Conservation (phyloP, 202 grass and related monocot genomes). For the Panicum virgatum region DNA sequence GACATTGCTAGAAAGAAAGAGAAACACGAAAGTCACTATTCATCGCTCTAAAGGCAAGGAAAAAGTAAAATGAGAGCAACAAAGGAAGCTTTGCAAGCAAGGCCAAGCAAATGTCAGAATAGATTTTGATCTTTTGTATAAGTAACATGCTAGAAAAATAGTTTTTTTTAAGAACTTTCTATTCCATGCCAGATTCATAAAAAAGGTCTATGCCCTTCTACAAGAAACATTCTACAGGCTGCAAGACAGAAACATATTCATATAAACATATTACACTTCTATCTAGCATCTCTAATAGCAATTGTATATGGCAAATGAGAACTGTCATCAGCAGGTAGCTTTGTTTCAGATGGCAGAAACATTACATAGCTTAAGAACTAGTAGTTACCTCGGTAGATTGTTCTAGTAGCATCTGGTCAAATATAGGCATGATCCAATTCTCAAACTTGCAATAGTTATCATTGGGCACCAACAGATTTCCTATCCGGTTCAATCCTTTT, state of each 20-base stretch:
- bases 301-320: background rate
- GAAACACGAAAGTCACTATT: background rate
- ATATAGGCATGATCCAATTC: slow-evolving; percentile 92
- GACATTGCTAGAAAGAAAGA: slow-evolving; percentile 4
- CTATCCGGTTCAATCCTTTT: slow-evolving; percentile 95
- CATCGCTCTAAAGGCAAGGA: background rate
- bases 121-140: background rate
- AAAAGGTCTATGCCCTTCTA: background rate
- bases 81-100: background rate
- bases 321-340: background rate
- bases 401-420: slow-evolving; percentile 83
- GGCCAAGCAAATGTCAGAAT: background rate
- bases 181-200: background rate
- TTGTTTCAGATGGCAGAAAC: background rate
- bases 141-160: slow-evolving; percentile 5
- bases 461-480: slow-evolving; percentile 89
- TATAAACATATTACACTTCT: background rate
- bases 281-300: background rate
- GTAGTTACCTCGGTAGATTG: slow-evolving; percentile 68
- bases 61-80: background rate
- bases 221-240: background rate
- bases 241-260: background rate
- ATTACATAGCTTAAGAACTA: background rate
- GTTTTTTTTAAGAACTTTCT: background rate
- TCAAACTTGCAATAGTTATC: slow-evolving; percentile 99